phyloP scores from a whole-genome alignment of 2,329 filamentous ascomycete genomes.

The Aciculosporium take region DNA sequence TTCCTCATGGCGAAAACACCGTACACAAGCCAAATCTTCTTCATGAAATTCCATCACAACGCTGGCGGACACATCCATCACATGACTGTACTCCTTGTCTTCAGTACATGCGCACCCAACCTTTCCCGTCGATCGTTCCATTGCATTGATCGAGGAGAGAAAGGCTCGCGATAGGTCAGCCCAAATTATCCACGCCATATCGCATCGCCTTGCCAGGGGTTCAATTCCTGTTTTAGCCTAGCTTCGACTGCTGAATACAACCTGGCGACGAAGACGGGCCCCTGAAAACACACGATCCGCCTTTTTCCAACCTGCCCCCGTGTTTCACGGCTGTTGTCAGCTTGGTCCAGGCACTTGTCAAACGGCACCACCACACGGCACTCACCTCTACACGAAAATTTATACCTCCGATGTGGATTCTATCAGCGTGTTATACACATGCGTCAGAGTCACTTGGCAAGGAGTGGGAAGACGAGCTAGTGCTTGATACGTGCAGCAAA shows the following conservation, averaged over 20 bases:
- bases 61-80: not conserved
- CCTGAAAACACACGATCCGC: not conserved
- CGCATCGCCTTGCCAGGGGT: not conserved
- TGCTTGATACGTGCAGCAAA: not conserved
- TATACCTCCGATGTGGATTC: not conserved
- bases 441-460: not conserved
- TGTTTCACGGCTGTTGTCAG: slow-evolving; percentile 6
- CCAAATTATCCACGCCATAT: not conserved
- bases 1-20: no score
- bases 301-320: not conserved
- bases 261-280: no score
- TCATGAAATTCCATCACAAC: no score
- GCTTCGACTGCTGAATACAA: no score
- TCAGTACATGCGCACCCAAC: not conserved
- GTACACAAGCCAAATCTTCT: no score
- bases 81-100: not conserved
- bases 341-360: slow-evolving; percentile 6
- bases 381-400: not conserved
- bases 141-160: slow-evolving; percentile 1
- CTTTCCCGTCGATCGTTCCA: not conserved
- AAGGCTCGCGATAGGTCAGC: slow-evolving; percentile 3
- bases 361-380: slow-evolving; percentile 1
- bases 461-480: not conserved
- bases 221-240: not conserved
- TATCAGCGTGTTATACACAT: not conserved